These are phyloP conservation scores for Anthostomella pinea DNA, from an alignment of 2,329 filamentous ascomycete genomes.

Conservation along the genomic window DNA sequence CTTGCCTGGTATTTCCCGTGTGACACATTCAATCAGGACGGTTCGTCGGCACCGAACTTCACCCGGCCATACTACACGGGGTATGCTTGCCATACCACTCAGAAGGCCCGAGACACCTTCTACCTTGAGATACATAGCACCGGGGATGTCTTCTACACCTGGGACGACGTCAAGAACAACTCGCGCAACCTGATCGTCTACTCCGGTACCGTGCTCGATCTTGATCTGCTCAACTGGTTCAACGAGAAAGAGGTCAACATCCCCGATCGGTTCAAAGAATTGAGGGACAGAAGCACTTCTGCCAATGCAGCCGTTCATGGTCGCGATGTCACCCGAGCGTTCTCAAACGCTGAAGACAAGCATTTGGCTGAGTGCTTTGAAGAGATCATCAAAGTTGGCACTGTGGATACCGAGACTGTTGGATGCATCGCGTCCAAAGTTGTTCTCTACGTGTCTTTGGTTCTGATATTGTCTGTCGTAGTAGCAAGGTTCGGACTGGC, in stretches of 20 bases:
- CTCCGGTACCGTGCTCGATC: slow-evolving; percentile 87
- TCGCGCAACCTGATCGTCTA: slow-evolving; percentile 92
- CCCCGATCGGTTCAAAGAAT: slow-evolving; percentile 74
- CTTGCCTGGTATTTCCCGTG: slow-evolving; percentile 98
- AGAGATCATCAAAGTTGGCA: slow-evolving; percentile 93
- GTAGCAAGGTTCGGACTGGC: slow-evolving; percentile 83
- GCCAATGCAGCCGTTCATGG: slow-evolving; percentile 68
- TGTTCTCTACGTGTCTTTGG: slow-evolving; percentile 88
- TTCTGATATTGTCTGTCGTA: slow-evolving; percentile 90
- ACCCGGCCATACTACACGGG: slow-evolving; percentile 76
- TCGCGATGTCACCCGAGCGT: slow-evolving; percentile 83
- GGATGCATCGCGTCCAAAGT: slow-evolving; percentile 98
- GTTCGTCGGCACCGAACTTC: slow-evolving; percentile 72
- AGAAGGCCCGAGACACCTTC: slow-evolving; percentile 66
- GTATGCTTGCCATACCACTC: slow-evolving; percentile 83
- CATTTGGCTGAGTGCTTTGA: slow-evolving; percentile 81
- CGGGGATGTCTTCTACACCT: slow-evolving; percentile 93
- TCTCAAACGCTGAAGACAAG: slow-evolving; percentile 77
- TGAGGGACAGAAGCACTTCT: slow-evolving; percentile 63
- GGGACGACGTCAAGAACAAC: slow-evolving; percentile 87
- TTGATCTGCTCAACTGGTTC: slow-evolving; percentile 88
- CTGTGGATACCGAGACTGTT: slow-evolving; percentile 91
- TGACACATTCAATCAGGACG: slow-evolving; percentile 87
- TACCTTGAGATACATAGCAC: slow-evolving; percentile 64
- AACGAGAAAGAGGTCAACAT: slow-evolving; percentile 75